These are phyloP conservation scores for Saturnispora bothae DNA, from an alignment of 805 yeast species.

Conservation along the genomic window DNA sequence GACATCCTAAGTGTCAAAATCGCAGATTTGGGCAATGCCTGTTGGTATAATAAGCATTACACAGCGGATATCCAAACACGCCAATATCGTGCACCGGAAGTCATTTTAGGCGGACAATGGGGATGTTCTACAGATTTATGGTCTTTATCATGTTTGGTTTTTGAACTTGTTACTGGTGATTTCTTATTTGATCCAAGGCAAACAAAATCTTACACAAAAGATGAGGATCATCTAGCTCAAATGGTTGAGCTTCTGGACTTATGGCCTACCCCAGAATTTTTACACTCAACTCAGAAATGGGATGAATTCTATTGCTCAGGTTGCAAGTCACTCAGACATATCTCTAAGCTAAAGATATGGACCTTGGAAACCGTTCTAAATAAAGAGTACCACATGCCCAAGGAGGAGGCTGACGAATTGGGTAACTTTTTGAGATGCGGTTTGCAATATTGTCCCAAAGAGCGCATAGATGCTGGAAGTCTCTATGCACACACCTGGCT, in stretches of 20 bases:
- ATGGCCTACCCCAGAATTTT: constrained; percentile 30
- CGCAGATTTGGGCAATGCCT: constrained; percentile 64
- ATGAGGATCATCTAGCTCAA: constrained; percentile 57
- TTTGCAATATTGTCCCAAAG: constrained; percentile 37
- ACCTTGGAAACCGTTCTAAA: constrained; percentile 36
- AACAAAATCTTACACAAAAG: constrained; percentile 36
- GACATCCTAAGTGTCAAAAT: constrained; percentile 39
- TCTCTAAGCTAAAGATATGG: constrained; percentile 42
- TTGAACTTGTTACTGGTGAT: constrained; percentile 53
- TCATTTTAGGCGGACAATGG: constrained; percentile 47
- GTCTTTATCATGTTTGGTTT: constrained; percentile 49
- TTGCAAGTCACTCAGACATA: constrained; percentile 29
- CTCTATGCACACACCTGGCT: constrained; percentile 47
- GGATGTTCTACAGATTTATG: constrained; percentile 55
- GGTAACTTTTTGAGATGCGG: constrained; percentile 40
- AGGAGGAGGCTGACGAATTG: constrained; percentile 29
- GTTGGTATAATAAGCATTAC: constrained; percentile 52
- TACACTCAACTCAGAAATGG: constrained; percentile 30
- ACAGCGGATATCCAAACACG: constrained; percentile 62
- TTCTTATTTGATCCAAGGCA: constrained; percentile 51
- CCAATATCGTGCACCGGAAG: constrained; percentile 58
- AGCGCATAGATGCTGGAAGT: constrained; percentile 45
- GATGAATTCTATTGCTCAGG: constrained; percentile 32
- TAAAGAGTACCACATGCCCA: constrained; percentile 38
- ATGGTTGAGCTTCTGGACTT: constrained; percentile 40